phyloP scores from a whole-genome alignment of 2,329 filamentous ascomycete species.

The Didymella segeticola region DNA sequence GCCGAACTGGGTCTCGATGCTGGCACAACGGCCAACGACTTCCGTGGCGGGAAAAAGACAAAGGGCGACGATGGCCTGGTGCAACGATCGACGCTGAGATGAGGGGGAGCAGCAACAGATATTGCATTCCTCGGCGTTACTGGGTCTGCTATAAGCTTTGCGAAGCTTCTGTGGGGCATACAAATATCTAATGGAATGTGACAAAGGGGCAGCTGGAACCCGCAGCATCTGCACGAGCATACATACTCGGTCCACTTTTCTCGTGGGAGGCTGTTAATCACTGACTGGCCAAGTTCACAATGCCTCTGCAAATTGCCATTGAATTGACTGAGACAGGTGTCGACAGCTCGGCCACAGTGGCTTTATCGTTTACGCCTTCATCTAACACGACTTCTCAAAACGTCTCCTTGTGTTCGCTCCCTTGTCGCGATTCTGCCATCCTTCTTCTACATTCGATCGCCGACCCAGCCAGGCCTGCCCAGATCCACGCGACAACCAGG shows the following conservation, averaged over 20 bases:
- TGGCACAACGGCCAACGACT: constrained; percentile 40
- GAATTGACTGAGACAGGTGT: neutral
- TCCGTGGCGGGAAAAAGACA: constrained; percentile 44
- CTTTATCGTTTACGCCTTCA: neutral
- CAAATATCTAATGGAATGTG: constrained; percentile 27
- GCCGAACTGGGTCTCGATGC: constrained; percentile 51
- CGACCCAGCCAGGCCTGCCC: constrained; percentile 1
- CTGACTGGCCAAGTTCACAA: neutral
- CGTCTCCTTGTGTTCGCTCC: neutral
- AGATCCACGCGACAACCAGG: constrained; percentile 24
- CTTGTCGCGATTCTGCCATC: constrained; percentile 3
- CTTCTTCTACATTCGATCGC: constrained; percentile 8
- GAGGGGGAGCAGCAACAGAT: constrained; percentile 6
- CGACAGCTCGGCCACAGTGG: neutral
- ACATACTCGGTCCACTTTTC: constrained; percentile 13
- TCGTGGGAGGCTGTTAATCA: neutral
- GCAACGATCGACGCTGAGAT: constrained; percentile 67
- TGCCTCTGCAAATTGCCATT: neutral
- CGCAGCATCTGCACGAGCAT: constrained; percentile 8
- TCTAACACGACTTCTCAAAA: neutral
- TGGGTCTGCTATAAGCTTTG: constrained; percentile 24
- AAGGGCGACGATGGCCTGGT: constrained; percentile 69
- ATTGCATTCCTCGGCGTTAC: constrained; percentile 21
- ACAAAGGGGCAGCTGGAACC: constrained; percentile 9
- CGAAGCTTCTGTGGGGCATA: constrained; percentile 27